Conservation (phyloP, 2,329 filamentous ascomycete species). For the Hymenoscyphus repandus region DNA sequence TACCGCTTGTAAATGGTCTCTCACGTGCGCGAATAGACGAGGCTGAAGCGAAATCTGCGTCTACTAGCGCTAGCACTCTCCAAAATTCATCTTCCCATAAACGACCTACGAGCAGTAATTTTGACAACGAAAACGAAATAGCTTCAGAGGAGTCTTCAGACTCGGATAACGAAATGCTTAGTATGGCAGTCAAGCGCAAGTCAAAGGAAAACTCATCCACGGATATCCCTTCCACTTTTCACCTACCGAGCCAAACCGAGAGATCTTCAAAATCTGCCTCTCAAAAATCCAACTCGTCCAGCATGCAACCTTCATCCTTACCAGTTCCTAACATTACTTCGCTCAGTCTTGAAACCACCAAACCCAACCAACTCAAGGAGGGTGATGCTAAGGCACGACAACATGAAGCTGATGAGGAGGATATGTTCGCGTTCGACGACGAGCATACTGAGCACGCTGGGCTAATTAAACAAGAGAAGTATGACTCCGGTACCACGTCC, state of each 20-base stretch:
- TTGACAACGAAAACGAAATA: background rate
- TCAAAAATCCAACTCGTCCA: too few relatives aligned
- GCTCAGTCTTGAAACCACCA: background rate
- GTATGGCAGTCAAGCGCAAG: too few relatives aligned
- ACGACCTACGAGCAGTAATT: background rate
- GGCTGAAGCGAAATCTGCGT: background rate
- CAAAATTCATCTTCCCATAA: background rate
- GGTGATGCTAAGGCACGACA: background rate
- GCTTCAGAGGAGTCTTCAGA: too few relatives aligned
- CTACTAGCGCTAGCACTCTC: background rate
- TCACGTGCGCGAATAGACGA: constrained; percentile 6
- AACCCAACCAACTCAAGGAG: background rate
- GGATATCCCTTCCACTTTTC: too few relatives aligned
- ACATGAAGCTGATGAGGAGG: background rate
- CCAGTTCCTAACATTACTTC: background rate
- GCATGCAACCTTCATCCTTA: too few relatives aligned
- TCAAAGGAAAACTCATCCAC: too few relatives aligned
- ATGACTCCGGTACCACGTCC: background rate
- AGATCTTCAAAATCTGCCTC: too few relatives aligned
- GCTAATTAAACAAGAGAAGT: background rate
- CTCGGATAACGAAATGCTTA: too few relatives aligned
- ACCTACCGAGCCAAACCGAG: too few relatives aligned
- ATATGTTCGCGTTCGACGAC: background rate
- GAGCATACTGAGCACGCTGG: background rate
- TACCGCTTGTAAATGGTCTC: constrained; percentile 6